Percentiles rank a stretch among this genome's conserved stretches.
These are phyloP conservation scores for Naganishia liquefaciens DNA, from an alignment of 1,284 basidiomycete genomes.

Conservation along the genomic window DNA sequence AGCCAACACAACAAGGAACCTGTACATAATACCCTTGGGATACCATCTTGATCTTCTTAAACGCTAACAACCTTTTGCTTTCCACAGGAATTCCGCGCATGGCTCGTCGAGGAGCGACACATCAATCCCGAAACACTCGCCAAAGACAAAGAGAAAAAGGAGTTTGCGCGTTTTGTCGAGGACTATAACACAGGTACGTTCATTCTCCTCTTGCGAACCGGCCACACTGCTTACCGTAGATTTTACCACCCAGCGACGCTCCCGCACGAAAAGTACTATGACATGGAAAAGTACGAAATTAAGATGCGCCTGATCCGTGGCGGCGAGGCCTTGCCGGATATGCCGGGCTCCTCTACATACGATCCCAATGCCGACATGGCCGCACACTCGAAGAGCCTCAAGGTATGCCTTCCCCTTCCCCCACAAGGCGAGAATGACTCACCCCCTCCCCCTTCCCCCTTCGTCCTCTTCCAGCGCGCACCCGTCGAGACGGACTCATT, in stretches of 20 bases:
- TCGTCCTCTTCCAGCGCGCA: slow-evolving; percentile 64
- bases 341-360: slow-evolving; percentile 57
- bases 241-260: slow-evolving; percentile 64
- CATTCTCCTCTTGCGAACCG: neutral
- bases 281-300: slow-evolving; percentile 74
- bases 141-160: slow-evolving; percentile 78
- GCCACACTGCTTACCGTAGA: neutral
- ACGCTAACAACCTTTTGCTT: slow-evolving; percentile 4
- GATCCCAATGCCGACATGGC: slow-evolving; percentile 77
- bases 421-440: no score
- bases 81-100: slow-evolving; percentile 73
- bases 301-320: slow-evolving; percentile 77
- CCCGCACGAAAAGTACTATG: slow-evolving; percentile 84
- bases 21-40: slow-evolving; percentile 26
- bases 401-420: slow-evolving; percentile 35
- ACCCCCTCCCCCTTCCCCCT: neutral
- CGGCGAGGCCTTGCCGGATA: slow-evolving; percentile 71
- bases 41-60: slow-evolving; percentile 1
- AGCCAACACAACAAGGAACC: slow-evolving; percentile 35
- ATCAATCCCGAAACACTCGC: slow-evolving; percentile 81
- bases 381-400: slow-evolving; percentile 58
- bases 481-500: slow-evolving; percentile 66
- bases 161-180: slow-evolving; percentile 72
- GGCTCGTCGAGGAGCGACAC: slow-evolving; percentile 85
- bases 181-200: slow-evolving; percentile 80